Base-by-base conservation (phyloP, 768 basidiomycete species). In the Sarcodon sp. region DNA sequence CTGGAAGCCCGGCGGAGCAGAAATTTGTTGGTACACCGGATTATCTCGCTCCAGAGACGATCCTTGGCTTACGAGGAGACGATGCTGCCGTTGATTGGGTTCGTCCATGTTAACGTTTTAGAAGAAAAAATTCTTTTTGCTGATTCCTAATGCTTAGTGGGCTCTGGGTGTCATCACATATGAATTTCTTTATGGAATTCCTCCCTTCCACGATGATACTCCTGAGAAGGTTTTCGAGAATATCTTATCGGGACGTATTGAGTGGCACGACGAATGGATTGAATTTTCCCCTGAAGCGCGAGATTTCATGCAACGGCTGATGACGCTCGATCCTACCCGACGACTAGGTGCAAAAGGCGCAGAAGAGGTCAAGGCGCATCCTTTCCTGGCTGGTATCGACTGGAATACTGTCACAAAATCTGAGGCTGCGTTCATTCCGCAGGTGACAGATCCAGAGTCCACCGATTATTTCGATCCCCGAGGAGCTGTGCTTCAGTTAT, bases 391-490 rank as follows among this genome's bases (percentile, higher is more conserved):
- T 43, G 87, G 78, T 33, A 85, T 98, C 53, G 87, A 97, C 52
- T 99, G 96, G 96, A 80, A 88, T 49, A 83, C 85, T 50, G 80
- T 99, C 47, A 87, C 88, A 7, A 79, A 79, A 7, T 78, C 80
- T 5, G 87, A 94, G 65, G 91, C 92, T 8, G 87, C 84, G 33
- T 99, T 99, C 68, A 90, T 98, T 46, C 96, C 96, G 43, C 86
- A 92, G 59, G 80, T 96, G 33, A 78, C 85, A 11, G 93, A 98
- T 64, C 92, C 93, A 4, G 93, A 97, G 66, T 94, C 91, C 16
- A 99, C 96, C n/a, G 96, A 99, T 63, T 99, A 99, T 67, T 99
- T 99, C 58, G 96, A 99, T 66, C 79, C 92, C 51, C 82, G 96
- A 39, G 96, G 96, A 3, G 94, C 94, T 12, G 79, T 87, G 39